phyloP scores from a whole-genome alignment of 1,284 basidiomycete species.

The Trichosporon coremiiforme region DNA sequence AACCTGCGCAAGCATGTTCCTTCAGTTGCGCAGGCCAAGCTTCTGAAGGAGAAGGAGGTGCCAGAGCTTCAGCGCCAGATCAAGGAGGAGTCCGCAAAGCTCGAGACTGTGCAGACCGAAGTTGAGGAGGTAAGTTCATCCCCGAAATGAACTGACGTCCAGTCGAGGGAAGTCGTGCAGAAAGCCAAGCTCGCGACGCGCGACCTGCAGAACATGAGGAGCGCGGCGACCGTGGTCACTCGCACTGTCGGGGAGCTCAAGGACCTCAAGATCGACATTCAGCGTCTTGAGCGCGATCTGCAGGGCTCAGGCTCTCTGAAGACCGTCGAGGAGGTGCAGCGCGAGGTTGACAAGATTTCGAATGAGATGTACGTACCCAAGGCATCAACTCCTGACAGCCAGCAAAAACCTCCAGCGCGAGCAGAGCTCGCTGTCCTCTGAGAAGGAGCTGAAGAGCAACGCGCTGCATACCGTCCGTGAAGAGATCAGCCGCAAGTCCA shows the following conservation, averaged over 20 bases:
- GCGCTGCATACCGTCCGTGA: constrained; percentile 60
- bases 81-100: constrained; percentile 61
- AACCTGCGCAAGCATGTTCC: constrained; percentile 65
- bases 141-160: neutral
- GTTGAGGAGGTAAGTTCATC: constrained; percentile 60
- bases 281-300: constrained; percentile 70
- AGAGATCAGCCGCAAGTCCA: constrained; percentile 64
- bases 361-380: constrained; percentile 65
- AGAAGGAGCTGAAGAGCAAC: constrained; percentile 68
- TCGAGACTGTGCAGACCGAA: constrained; percentile 61
- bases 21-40: constrained; percentile 52
- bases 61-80: constrained; percentile 70
- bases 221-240: constrained; percentile 66
- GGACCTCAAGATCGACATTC: constrained; percentile 67
- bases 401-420: constrained; percentile 74
- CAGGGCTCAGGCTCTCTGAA: constrained; percentile 71
- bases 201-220: constrained; percentile 68
- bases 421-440: constrained; percentile 63
- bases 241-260: constrained; percentile 68
- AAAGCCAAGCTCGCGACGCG: constrained; percentile 55
- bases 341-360: constrained; percentile 67
- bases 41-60: constrained; percentile 66
- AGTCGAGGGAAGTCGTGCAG: constrained; percentile 48
- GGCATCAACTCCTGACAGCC: constrained; percentile 3
- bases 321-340: constrained; percentile 81